Evolutionary conservation across 306 rosid species (phyloP).

Genomic region (Dalbergia cultrata): DNA sequence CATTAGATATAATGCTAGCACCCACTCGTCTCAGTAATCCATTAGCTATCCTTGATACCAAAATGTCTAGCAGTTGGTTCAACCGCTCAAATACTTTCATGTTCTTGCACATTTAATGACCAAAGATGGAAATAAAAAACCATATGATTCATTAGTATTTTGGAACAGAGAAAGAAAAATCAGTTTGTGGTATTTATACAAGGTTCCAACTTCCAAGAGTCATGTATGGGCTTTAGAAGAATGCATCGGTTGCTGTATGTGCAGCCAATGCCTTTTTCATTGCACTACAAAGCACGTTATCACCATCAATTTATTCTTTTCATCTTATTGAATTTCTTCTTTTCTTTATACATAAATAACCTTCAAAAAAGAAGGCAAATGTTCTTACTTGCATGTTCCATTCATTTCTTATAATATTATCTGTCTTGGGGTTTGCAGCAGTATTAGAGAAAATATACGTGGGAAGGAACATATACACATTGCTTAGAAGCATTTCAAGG

Average conservation of each 20-base stretch:
- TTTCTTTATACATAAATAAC: not conserved
- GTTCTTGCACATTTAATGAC: too few relatives aligned
- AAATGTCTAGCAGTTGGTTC: too few relatives aligned
- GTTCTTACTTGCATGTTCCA: constrained; percentile 38
- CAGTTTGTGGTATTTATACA: too few relatives aligned
- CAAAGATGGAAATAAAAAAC: too few relatives aligned
- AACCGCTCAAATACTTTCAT: too few relatives aligned
- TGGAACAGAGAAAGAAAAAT: too few relatives aligned
- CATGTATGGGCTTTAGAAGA: not conserved
- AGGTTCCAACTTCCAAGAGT: too few relatives aligned
- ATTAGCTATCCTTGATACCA: too few relatives aligned
- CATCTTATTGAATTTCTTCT: constrained; percentile 2
- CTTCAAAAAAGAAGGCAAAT: constrained; percentile 18
- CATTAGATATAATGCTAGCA: too few relatives aligned
- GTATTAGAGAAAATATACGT: constrained; percentile 83
- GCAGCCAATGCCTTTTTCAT: not conserved
- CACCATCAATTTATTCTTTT: not conserved
- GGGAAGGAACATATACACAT: constrained; percentile 91
- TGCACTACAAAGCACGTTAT: not conserved
- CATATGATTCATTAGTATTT: too few relatives aligned
- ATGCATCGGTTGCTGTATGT: not conserved
- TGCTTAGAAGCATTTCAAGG: constrained; percentile 93
- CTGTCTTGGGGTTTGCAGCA: constrained; percentile 47
- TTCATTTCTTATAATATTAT: not conserved
- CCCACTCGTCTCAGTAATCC: too few relatives aligned